phyloP scores from a whole-genome alignment of 192 early-diverging fungal genomes.

The Entophlyctis luteolus region DNA sequence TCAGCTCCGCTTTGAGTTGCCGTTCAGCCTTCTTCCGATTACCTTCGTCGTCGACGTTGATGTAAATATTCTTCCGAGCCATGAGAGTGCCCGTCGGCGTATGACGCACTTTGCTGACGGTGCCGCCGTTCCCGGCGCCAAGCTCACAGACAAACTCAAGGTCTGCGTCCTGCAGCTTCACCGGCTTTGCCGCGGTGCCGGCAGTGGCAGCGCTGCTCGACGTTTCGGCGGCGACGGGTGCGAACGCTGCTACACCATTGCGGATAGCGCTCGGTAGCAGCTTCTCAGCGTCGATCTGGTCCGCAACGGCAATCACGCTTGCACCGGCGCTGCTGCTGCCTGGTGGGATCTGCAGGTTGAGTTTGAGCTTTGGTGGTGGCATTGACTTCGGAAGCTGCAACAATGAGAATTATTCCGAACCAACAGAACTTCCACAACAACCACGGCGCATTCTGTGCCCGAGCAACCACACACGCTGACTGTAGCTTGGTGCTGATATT shows the following conservation, averaged over 20 bases:
- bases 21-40: slow-evolving; percentile 54
- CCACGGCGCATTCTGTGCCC: too few species aligned
- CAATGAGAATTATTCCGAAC: too few species aligned
- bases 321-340: neutral
- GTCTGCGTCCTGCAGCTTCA: slow-evolving; percentile 57
- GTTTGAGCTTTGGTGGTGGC: neutral
- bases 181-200: too few species aligned
- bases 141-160: slow-evolving; percentile 71
- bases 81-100: slow-evolving; percentile 70
- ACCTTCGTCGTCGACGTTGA: slow-evolving; percentile 42
- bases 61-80: slow-evolving; percentile 65
- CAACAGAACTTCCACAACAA: too few species aligned
- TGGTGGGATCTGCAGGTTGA: neutral
- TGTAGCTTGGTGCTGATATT: neutral
- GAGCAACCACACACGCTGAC: neutral
- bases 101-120: slow-evolving; percentile 84
- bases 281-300: neutral
- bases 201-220: too few species aligned
- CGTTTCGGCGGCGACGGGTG: too few species aligned
- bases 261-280: neutral
- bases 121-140: slow-evolving; percentile 91
- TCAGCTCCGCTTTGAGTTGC: slow-evolving; percentile 87
- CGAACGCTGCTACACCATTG: too few species aligned
- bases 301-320: neutral
- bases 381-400: neutral